Evolutionary conservation across 2,329 filamentous ascomycete species (phyloP).

Genomic region (Anthostomella pinea): DNA sequence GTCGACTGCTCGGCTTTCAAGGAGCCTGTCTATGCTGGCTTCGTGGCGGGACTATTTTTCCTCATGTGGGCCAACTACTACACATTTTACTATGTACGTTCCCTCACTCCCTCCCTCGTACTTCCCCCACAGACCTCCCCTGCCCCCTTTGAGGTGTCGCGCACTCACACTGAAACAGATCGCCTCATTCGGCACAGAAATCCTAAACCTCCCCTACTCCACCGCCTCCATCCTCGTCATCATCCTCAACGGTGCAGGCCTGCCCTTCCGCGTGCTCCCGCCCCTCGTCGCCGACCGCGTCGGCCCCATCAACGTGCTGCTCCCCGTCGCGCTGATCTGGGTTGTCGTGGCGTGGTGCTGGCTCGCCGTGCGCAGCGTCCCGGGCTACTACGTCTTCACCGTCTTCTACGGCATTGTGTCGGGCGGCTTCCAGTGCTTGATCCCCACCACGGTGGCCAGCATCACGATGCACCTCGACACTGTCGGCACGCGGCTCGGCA

Average conservation of each 20-base stretch:
- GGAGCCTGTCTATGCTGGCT: slow-evolving; percentile 32
- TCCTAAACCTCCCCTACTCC: slow-evolving; percentile 34
- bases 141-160: neutral
- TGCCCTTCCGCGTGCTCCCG: slow-evolving; percentile 36
- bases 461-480: slow-evolving; percentile 38
- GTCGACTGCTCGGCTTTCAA: slow-evolving; percentile 31
- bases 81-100: slow-evolving; percentile 41
- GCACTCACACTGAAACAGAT: slow-evolving; percentile 22
- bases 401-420: slow-evolving; percentile 31
- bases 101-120: no score
- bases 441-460: slow-evolving; percentile 37
- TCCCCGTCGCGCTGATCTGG: slow-evolving; percentile 26
- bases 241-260: slow-evolving; percentile 39
- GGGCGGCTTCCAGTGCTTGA: slow-evolving; percentile 40
- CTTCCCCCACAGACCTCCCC: slow-evolving; percentile 1
- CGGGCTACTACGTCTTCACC: slow-evolving; percentile 37
- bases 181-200: slow-evolving; percentile 33
- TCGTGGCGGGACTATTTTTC: slow-evolving; percentile 37
- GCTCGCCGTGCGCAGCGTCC: slow-evolving; percentile 34
- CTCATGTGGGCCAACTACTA: slow-evolving; percentile 42
- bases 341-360: slow-evolving; percentile 35
- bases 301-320: slow-evolving; percentile 36
- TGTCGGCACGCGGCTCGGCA: slow-evolving; percentile 39
- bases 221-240: slow-evolving; percentile 35
- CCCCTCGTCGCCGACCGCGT: slow-evolving; percentile 36